These are phyloP conservation scores for Sordariomycetes sp. DNA, from an alignment of 2,329 filamentous ascomycete species.

Conservation along the genomic window DNA sequence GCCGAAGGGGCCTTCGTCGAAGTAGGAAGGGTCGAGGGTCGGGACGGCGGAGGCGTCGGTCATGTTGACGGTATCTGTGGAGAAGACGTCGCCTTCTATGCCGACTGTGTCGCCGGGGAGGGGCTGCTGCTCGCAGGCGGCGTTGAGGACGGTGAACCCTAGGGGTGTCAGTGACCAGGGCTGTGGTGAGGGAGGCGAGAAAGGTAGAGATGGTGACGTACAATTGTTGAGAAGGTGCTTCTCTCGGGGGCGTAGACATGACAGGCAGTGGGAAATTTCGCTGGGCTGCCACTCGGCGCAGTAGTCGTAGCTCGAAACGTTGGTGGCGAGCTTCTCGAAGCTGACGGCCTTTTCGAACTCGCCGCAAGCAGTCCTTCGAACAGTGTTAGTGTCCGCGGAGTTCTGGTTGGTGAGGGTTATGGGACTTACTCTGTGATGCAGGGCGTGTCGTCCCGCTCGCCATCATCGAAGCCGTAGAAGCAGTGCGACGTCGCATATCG, in stretches of 20 bases:
- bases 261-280: slow-evolving; percentile 27
- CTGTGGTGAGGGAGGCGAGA: not conserved
- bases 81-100: slow-evolving; percentile 38
- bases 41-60: slow-evolving; percentile 31
- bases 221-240: slow-evolving; percentile 38
- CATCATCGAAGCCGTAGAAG: slow-evolving; percentile 32
- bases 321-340: slow-evolving; percentile 33
- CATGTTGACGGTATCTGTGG: slow-evolving; percentile 29
- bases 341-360: slow-evolving; percentile 30
- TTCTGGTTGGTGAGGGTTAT: not conserved
- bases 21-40: slow-evolving; percentile 23
- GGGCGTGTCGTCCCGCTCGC: slow-evolving; percentile 24
- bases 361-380: slow-evolving; percentile 35
- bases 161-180: not conserved
- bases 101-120: slow-evolving; percentile 30
- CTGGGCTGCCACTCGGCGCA: slow-evolving; percentile 32
- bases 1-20: slow-evolving; percentile 28
- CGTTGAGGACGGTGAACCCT: slow-evolving; percentile 37
- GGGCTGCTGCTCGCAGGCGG: slow-evolving; percentile 41
- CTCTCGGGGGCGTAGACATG: slow-evolving; percentile 27
- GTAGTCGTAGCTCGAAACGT: slow-evolving; percentile 34
- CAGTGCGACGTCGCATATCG: slow-evolving; percentile 42
- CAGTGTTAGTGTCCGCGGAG: slow-evolving; percentile 15
- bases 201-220: slow-evolving; percentile 14
- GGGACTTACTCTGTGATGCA: slow-evolving; percentile 36